Evolutionary conservation across 2,329 filamentous ascomycete genomes (phyloP).

Genomic region (Fusarium devonianum): DNA sequence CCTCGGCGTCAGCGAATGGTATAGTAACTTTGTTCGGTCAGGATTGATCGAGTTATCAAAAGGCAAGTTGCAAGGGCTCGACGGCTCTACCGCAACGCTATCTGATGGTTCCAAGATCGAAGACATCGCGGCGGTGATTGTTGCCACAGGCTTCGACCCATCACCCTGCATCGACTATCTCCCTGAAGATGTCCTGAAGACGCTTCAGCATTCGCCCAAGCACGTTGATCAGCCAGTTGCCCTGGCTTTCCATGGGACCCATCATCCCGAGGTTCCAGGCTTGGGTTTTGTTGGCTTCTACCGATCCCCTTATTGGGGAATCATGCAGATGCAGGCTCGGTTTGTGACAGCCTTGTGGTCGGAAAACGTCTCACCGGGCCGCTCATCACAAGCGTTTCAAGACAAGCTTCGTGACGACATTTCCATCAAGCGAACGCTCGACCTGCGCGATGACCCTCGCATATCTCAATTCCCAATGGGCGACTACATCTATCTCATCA

Average conservation of each 20-base stretch:
- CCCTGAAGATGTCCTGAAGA: constrained; percentile 59
- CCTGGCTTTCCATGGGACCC: constrained; percentile 71
- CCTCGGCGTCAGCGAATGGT: constrained; percentile 74
- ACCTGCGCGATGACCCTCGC: constrained; percentile 59
- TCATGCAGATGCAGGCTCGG: constrained; percentile 86
- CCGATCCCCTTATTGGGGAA: constrained; percentile 83
- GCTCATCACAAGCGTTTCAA: constrained; percentile 42
- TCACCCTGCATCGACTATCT: constrained; percentile 71
- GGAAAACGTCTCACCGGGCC: constrained; percentile 29
- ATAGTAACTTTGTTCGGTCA: constrained; percentile 75
- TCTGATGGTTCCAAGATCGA: constrained; percentile 49
- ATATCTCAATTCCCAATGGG: constrained; percentile 81
- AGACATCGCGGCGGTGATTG: constrained; percentile 70
- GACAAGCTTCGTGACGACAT: constrained; percentile 54
- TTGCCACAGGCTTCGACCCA: constrained; percentile 79
- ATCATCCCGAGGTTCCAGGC: constrained; percentile 65
- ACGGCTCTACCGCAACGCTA: constrained; percentile 47
- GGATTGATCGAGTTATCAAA: constrained; percentile 61
- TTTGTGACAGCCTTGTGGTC: constrained; percentile 70
- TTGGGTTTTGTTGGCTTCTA: constrained; percentile 87
- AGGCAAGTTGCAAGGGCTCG: constrained; percentile 53
- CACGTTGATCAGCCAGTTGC: constrained; percentile 68
- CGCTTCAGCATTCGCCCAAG: constrained; percentile 63
- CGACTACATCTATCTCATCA: constrained; percentile 79
- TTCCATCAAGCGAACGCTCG: constrained; percentile 55